Conservation (phyloP, 345 rosid species). For the Excoecaria cochinchinensis region DNA sequence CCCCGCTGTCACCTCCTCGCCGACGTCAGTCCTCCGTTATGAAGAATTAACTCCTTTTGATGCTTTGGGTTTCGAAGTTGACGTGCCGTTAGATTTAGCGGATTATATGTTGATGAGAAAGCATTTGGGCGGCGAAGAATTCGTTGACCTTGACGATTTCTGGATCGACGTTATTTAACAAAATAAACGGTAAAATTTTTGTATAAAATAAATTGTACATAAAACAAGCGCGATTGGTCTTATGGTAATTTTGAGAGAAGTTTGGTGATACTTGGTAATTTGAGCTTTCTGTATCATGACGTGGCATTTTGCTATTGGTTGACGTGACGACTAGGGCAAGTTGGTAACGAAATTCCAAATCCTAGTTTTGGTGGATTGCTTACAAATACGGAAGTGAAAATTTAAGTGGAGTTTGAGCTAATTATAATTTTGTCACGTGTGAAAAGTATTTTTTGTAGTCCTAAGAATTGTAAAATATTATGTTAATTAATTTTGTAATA, state of each 20-base stretch:
- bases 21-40: conserved; percentile 38
- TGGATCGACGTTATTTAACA: conserved; percentile 24
- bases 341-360: not conserved
- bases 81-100: conserved; percentile 16
- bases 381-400: conserved; percentile 14
- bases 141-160: conserved; percentile 38
- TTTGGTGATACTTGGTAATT: conserved; percentile 4
- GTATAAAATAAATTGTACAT: too few species aligned
- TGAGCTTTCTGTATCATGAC: not conserved
- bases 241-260: not conserved
- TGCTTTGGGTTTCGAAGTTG: conserved; percentile 27
- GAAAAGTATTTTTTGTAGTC: too few species aligned
- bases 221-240: too few species aligned
- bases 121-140: conserved; percentile 10
- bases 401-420: not conserved
- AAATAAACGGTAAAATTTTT: not conserved
- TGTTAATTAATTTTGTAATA: too few species aligned
- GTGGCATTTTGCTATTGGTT: not conserved
- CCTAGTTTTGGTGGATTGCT: not conserved
- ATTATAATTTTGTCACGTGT: not conserved
- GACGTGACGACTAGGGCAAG: too few species aligned
- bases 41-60: conserved; percentile 17
- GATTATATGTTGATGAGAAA: conserved; percentile 21
- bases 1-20: conserved; percentile 22
- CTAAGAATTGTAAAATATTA: too few species aligned